phyloP scores from a whole-genome alignment of 2,329 filamentous ascomycete genomes.

The Diplodia intermedia region DNA sequence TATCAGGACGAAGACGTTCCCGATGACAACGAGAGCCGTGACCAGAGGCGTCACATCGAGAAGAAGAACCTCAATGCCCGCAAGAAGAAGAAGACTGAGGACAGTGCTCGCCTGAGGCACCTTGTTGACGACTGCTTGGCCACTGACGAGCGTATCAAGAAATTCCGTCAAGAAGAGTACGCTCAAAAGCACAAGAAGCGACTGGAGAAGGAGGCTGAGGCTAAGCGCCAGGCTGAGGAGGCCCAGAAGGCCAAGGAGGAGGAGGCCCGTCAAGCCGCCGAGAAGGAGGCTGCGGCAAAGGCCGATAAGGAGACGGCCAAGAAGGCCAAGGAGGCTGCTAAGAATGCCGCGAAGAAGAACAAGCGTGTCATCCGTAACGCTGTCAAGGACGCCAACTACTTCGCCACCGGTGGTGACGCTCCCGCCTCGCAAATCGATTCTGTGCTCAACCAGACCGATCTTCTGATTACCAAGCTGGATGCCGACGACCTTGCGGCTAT shows the following conservation, averaged over 20 bases:
- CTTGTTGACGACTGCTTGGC: slow-evolving; percentile 86
- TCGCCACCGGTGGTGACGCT: slow-evolving; percentile 70
- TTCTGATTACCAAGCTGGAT: slow-evolving; percentile 86
- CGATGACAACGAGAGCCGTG: slow-evolving; percentile 97
- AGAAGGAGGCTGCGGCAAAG: slow-evolving; percentile 88
- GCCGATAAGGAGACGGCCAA: slow-evolving; percentile 80
- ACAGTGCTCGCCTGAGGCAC: slow-evolving; percentile 87
- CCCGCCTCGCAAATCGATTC: slow-evolving; percentile 80
- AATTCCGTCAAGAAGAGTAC: slow-evolving; percentile 89
- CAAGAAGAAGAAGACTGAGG: slow-evolving; percentile 99
- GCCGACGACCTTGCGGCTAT: slow-evolving; percentile 87
- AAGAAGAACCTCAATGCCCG: slow-evolving; percentile 97
- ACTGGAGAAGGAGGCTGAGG: slow-evolving; percentile 87
- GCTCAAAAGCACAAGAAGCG: slow-evolving; percentile 97
- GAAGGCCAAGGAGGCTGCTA: slow-evolving; percentile 98
- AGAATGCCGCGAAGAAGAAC: slow-evolving; percentile 99
- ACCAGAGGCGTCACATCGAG: slow-evolving; percentile 98
- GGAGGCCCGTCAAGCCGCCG: slow-evolving; percentile 78
- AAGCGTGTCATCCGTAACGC: slow-evolving; percentile 94
- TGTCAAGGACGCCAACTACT: slow-evolving; percentile 99
- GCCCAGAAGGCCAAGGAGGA: slow-evolving; percentile 83
- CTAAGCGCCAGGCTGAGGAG: slow-evolving; percentile 85
- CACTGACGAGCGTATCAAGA: slow-evolving; percentile 94
- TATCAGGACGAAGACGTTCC: slow-evolving; percentile 99
- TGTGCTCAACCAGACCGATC: slow-evolving; percentile 84